Evolutionary conservation across 108 stramenopile genomes (phyloP), one percentile per base, ranked within the genome.

Genomic region (Nitzschia sp.): DNA sequence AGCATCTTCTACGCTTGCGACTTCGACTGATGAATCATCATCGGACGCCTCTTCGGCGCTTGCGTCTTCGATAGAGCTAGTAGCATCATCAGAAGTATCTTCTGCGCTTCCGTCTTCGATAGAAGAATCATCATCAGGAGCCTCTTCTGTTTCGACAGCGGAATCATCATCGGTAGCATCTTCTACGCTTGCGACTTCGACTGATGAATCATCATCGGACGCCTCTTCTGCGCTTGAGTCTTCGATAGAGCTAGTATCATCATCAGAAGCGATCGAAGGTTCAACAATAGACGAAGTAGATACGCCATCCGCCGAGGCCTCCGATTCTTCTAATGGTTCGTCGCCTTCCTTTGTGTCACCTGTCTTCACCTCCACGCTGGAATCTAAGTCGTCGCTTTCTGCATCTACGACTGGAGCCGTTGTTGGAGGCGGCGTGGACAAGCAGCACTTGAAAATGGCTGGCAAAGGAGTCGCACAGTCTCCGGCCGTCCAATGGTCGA

Each of bases 391-490:
- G 38, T 35, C 45, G 38, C 45, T 34, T 21, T n/a, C n/a, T n/a
- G 69, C 29, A 9, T 45, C 8, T 2, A 28, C 31, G 3, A 29
- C 52, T 6, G 58, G 44, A 4, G 22, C 58, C n/a, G 45, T 59
- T 38, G 55, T 17, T n/a, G 55, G 55, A 27, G 55, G 5, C 5
- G 23, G 27, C 11, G 55, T 57, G 4, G 55, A 27, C 3, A 57
- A 16, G 48, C 59, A 61, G 22, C 59, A 61, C 22, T 61, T 61
- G 59, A 38, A 61, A 41, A 61, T 41, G 23, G 59, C 59, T 9
- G 59, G 59, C 34, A 61, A 23, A 15, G 38, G 59, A n/a, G 59
- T 61, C 4, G 3, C 22, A 28, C 59, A 61, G 41, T 61, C 59
- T 13, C 30, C 22, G 36, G 38, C 59, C 16, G 33, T 26, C 59